These are phyloP conservation scores for Fusarium sarcochroum DNA, from an alignment of 2,329 filamentous ascomycete genomes.

Conservation along the genomic window DNA sequence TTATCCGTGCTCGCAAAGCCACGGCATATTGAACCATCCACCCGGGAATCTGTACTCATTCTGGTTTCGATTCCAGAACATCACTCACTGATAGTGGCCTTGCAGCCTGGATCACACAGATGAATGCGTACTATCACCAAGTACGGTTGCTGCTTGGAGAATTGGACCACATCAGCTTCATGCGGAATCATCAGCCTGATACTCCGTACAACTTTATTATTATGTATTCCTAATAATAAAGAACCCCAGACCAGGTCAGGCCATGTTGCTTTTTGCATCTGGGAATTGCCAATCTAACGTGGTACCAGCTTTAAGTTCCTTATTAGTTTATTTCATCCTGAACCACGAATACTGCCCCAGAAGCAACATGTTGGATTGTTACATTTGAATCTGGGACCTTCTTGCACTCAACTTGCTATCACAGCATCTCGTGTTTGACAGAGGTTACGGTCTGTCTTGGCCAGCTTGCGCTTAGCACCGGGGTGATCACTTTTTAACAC, in stretches of 20 bases:
- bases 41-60: constrained; percentile 7
- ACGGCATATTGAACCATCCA: constrained; percentile 9
- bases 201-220: constrained; percentile 12
- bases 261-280: constrained; percentile 11
- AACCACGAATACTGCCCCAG: background rate
- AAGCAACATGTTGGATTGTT: background rate
- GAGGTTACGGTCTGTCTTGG: constrained; percentile 1
- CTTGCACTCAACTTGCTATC: background rate
- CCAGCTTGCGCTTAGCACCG: constrained; percentile 29
- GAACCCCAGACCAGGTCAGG: constrained; percentile 13
- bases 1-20: constrained; percentile 8
- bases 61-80: constrained; percentile 7
- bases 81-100: background rate
- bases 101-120: background rate
- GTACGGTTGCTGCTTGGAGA: constrained; percentile 9
- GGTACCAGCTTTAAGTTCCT: constrained; percentile 1
- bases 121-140: background rate
- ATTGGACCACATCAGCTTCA: constrained; percentile 2
- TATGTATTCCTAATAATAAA: constrained; percentile 1
- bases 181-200: constrained; percentile 4
- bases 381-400: background rate
- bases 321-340: background rate
- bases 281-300: background rate
- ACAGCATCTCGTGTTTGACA: background rate
- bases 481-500: constrained; percentile 5